These are phyloP conservation scores for Zalerion maritima DNA, from an alignment of 495 filamentous ascomycete genomes.

Conservation along the genomic window DNA sequence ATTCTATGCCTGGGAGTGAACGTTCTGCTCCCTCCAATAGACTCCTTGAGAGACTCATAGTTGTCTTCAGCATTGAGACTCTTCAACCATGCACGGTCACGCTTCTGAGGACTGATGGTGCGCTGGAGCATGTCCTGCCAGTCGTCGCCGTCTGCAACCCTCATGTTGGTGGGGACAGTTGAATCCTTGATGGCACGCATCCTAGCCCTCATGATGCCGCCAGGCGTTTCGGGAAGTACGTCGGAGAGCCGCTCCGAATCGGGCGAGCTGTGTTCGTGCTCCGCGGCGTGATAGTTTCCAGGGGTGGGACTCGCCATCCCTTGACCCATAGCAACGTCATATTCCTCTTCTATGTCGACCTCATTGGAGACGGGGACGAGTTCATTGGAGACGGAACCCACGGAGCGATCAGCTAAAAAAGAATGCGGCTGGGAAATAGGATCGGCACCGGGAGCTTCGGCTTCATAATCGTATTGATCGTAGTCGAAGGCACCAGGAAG, in stretches of 20 bases:
- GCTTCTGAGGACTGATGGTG: constrained; percentile 80
- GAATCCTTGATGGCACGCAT: constrained; percentile 40
- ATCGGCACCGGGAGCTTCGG: constrained; percentile 27
- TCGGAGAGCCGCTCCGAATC: constrained; percentile 21
- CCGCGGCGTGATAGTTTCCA: constrained; percentile 48
- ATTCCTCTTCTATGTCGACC: constrained; percentile 53
- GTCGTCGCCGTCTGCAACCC: constrained; percentile 43
- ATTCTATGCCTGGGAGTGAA: constrained; percentile 16
- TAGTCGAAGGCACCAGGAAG: constrained; percentile 66
- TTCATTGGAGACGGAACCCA: constrained; percentile 61
- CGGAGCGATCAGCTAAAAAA: constrained; percentile 86
- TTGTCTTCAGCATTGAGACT: constrained; percentile 29
- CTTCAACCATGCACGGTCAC: constrained; percentile 48
- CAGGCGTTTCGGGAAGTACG: constrained; percentile 28
- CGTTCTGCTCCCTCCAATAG: constrained; percentile 17
- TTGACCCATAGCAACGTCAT: constrained; percentile 54
- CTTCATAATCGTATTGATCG: constrained; percentile 34
- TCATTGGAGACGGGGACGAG: constrained; percentile 47
- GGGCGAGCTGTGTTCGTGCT: constrained; percentile 35
- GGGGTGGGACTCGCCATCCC: constrained; percentile 67
- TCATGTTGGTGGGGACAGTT: constrained; percentile 44
- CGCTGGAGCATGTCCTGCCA: constrained; percentile 87
- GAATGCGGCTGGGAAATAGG: constrained; percentile 40
- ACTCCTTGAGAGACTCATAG: constrained; percentile 10
- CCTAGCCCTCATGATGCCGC: constrained; percentile 37